A percentile compares a stretch with the other conserved stretches of the same genome.
Evolutionary conservation across 331 rosid genomes (phyloP).

Genomic region (Erythrophleum ivorense): DNA sequence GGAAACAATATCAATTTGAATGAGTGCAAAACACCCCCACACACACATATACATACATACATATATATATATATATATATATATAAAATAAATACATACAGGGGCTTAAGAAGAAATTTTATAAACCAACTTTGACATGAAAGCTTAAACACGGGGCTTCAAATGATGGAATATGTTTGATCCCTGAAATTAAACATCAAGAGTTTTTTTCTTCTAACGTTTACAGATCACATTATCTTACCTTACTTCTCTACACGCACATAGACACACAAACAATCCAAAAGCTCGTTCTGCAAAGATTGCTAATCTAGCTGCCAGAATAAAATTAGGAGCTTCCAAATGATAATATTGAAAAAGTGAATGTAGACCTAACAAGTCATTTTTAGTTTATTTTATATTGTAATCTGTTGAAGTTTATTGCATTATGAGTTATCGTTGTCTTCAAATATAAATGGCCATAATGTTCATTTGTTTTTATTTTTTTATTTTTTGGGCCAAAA

Average conservation of each 20-base stretch:
- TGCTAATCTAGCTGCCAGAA: neutral
- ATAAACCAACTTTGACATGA: neutral
- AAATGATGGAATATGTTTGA: neutral
- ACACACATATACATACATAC: neutral
- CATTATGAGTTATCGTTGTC: too few relatives aligned
- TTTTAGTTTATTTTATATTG: too few relatives aligned
- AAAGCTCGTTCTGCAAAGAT: neutral
- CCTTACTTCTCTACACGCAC: neutral
- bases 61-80: too few relatives aligned
- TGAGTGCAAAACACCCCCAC: neutral
- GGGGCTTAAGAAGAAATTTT: constrained; percentile 15
- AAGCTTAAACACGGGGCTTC: neutral
- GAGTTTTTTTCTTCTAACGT: neutral
- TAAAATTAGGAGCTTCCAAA: neutral
- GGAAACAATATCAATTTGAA: neutral
- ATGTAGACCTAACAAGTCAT: too few relatives aligned
- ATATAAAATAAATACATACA: neutral
- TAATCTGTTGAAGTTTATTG: too few relatives aligned
- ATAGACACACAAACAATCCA: neutral
- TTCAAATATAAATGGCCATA: too few relatives aligned
- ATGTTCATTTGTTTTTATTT: too few relatives aligned
- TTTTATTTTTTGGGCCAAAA: too few relatives aligned
- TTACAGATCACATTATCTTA: neutral
- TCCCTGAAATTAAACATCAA: neutral
- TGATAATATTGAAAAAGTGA: neutral